A percentile compares a stretch with the other conserved stretches of the same genome.
These are phyloP conservation scores for Oryza rufipogon DNA, from an alignment of 176 grass and related monocot species.

Conservation along the genomic window DNA sequence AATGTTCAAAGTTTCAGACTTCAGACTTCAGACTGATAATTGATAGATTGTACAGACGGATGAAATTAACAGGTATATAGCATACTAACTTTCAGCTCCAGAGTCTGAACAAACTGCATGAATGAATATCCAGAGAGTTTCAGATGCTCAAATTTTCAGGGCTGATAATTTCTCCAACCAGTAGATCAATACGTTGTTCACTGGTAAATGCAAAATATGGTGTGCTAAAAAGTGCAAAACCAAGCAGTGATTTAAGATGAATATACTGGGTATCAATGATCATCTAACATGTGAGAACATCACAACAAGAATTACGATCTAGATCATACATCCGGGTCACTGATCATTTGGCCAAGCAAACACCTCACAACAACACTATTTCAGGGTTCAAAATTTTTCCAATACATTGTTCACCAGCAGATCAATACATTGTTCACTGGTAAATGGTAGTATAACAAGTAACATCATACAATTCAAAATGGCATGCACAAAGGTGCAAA, in stretches of 20 bases:
- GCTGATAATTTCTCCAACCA: neutral
- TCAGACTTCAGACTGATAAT: neutral
- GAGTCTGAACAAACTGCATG: neutral
- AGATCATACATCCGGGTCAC: too few relatives aligned
- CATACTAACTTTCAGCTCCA: neutral
- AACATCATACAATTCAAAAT: constrained; percentile 15
- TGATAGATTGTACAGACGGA: neutral
- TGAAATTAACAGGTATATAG: neutral
- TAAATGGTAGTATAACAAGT: neutral
- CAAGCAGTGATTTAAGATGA: too few relatives aligned
- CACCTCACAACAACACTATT: neutral
- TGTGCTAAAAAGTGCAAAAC: too few relatives aligned
- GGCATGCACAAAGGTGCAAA: constrained; percentile 16
- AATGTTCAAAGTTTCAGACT: neutral
- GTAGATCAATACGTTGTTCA: neutral
- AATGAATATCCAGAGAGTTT: neutral
- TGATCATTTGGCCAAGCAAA: too few relatives aligned
- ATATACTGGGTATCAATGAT: too few relatives aligned
- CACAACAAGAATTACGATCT: too few relatives aligned
- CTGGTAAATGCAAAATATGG: too few relatives aligned
- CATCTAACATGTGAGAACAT: too few relatives aligned
- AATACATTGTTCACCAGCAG: neutral
- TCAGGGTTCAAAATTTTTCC: neutral
- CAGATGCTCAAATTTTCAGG: neutral
- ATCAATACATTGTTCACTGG: constrained; percentile 28